Percentiles rank a stretch among this genome's conserved stretches.
Evolutionary conservation across 805 yeast genomes (phyloP).

Genomic region (Tetrapisispora arboricola): DNA sequence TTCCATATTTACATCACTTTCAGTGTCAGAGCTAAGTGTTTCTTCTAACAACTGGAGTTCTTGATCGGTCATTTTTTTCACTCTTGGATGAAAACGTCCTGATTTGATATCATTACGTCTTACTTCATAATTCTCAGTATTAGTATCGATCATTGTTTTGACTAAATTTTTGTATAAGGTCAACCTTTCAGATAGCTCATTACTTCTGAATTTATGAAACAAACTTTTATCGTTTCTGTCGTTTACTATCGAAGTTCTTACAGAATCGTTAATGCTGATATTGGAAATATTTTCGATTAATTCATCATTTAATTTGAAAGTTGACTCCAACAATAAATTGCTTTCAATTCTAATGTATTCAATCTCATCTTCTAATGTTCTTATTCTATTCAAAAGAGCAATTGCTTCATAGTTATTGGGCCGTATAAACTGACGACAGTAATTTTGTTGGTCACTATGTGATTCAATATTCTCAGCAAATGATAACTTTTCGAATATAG

Average conservation of each 20-base stretch:
- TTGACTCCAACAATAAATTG: neutral
- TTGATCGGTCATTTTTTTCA: neutral
- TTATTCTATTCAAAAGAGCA: neutral
- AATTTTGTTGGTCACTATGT: neutral
- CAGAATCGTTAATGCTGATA: neutral
- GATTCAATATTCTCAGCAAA: neutral
- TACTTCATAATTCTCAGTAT: too few species aligned
- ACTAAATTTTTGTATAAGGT: neutral
- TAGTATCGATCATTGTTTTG: neutral
- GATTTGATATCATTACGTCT: neutral
- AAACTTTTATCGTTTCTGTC: neutral
- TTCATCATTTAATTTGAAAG: neutral
- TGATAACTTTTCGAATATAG: neutral
- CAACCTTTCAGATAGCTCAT: neutral
- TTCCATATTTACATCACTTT: neutral
- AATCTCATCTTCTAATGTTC: neutral
- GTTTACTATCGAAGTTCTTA: neutral
- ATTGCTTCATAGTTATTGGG: neutral
- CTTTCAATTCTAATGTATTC: neutral
- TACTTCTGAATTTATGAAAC: neutral
- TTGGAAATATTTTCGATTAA: neutral
- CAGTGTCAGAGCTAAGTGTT: slow-evolving; percentile 1
- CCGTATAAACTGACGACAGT: too few species aligned
- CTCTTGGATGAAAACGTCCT: neutral
- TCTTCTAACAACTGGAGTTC: neutral